Evolutionary conservation across 495 filamentous ascomycete genomes (phyloP).

Genomic region (Penicillium soppii): DNA sequence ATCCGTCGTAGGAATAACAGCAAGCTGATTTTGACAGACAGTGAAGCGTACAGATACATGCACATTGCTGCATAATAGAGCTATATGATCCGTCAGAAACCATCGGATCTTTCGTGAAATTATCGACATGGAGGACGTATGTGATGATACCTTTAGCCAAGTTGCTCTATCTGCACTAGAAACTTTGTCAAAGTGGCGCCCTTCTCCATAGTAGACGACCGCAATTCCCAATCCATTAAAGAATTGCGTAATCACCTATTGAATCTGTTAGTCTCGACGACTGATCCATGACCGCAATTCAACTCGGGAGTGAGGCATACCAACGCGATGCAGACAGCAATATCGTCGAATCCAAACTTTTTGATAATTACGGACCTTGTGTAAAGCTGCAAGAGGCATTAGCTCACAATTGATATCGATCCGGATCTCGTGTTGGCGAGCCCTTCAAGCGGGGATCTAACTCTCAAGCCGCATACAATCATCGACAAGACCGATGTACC

Average conservation of each 20-base stretch:
- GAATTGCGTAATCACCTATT: conserved; percentile 2
- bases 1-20: conserved; percentile 2
- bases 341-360: conserved; percentile 1
- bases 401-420: background rate
- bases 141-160: background rate
- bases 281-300: too few species aligned
- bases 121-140: background rate
- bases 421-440: background rate
- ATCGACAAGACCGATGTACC: background rate
- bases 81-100: background rate
- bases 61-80: conserved; percentile 9
- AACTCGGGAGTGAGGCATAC: background rate
- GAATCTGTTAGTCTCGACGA: background rate
- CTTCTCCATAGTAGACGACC: conserved; percentile 4
- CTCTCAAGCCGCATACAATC: conserved; percentile 5
- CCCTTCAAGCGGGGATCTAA: background rate
- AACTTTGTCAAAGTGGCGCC: background rate
- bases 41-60: conserved; percentile 1
- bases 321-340: conserved; percentile 4
- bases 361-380: background rate
- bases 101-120: too few species aligned
- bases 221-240: conserved; percentile 4
- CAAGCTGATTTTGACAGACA: conserved; percentile 4
- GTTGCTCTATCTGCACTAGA: background rate
- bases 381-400: conserved; percentile 1